Base-by-base conservation (phyloP, 2,329 filamentous ascomycete genomes). In the Claviceps cyperi region DNA sequence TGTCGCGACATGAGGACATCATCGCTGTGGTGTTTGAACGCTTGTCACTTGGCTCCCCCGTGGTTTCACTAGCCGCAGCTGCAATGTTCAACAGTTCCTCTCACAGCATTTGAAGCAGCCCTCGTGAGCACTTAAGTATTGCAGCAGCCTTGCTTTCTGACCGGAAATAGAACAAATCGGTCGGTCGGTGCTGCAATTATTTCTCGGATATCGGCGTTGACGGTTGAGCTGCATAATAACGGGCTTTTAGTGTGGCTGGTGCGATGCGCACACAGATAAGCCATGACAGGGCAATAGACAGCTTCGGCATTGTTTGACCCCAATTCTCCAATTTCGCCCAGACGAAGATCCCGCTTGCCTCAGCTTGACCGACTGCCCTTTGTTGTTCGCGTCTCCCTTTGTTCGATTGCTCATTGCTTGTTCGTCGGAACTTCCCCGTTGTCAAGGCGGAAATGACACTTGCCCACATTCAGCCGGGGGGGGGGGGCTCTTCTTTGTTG, bases 401-500 rank as follows among this genome's bases (percentile, higher is more conserved):
- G 22, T 28, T 45, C n/a, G 14, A 2, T 32, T 28, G 41, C 6
- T 28, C n/a, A 24, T 43, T 15, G 19, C 21, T 41, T 37, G 46
- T 19, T 49, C 32, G 28, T 41, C 7, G 6, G n/a, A 11, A 24
- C 37, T 14, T 4, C 13, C 15, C 15, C n/a, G 22, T 35, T 8
- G 46, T 17, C 37, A 15, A 41, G 8, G n/a, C 36, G 22, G 46
- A 17, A 35, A 19, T 41, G 13, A 37, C 14, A 37, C 11, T 38
- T 37, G 35, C 28, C 15, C 22, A 5, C 21, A 39, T 19, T 22
- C 24, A 39, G 46, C 21, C 4, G 22, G 21, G 13, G 5, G 6
- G n/a, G n/a, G n/a, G n/a, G n/a, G n/a, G n/a, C n/a, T n/a, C 40
- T 47, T n/a, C 36, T 47, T 41, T 41, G 22, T 48, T 48, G 22